Evolutionary conservation across 2,329 filamentous ascomycete species (phyloP).

Genomic region (Alternaria burnsii): DNA sequence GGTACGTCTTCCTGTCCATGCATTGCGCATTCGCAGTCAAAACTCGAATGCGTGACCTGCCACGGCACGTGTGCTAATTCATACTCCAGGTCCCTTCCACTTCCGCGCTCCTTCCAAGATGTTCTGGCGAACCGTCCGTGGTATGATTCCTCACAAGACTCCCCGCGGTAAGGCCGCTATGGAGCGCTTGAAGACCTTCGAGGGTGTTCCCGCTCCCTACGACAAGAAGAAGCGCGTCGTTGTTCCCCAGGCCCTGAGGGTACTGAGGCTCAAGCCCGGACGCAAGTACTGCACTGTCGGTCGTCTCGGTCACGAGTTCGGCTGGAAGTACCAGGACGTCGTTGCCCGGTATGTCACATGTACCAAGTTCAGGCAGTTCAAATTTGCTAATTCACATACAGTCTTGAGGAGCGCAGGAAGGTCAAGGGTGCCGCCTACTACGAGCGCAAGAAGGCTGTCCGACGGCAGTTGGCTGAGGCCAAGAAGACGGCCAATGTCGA

Average conservation of each 20-base stretch:
- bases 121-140: constrained; percentile 99
- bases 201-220: constrained; percentile 98
- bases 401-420: constrained; percentile 99
- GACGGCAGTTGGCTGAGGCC: constrained; percentile 88
- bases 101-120: constrained; percentile 99
- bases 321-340: constrained; percentile 99
- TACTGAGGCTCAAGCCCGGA: constrained; percentile 96
- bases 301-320: constrained; percentile 97
- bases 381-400: constrained; percentile 54
- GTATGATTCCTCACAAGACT: constrained; percentile 99
- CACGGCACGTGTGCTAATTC: constrained; percentile 22
- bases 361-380: not conserved
- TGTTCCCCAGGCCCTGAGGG: constrained; percentile 95
- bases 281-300: constrained; percentile 99
- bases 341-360: constrained; percentile 84
- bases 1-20: constrained; percentile 66
- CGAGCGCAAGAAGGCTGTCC: constrained; percentile 98
- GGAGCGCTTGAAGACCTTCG: constrained; percentile 99
- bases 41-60: not conserved
- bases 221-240: constrained; percentile 99
- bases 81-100: constrained; percentile 87
- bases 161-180: constrained; percentile 94
- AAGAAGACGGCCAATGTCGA: constrained; percentile 91
- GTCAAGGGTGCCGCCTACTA: constrained; percentile 99
- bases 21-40: not conserved